phyloP scores from a whole-genome alignment of 192 early-diverging fungal species.

The Coemansia sp. region DNA sequence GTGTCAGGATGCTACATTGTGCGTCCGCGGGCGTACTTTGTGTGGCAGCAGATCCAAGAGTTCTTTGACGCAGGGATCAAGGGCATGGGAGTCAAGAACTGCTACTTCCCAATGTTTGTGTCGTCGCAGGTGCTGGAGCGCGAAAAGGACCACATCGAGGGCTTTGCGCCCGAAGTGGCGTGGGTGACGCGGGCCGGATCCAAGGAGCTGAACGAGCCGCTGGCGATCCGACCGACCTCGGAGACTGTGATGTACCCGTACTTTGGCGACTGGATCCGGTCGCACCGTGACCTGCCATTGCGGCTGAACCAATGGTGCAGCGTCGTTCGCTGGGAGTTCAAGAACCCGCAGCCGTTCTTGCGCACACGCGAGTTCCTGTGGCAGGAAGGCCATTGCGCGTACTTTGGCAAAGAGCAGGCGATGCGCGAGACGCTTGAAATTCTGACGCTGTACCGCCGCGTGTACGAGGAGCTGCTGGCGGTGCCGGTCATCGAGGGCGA shows the following conservation, averaged over 20 bases:
- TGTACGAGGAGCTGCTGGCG: conserved; percentile 96
- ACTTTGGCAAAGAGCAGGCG: conserved; percentile 86
- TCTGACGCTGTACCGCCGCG: conserved; percentile 90
- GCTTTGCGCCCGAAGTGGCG: conserved; percentile 99
- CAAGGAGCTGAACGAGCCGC: conserved; percentile 90
- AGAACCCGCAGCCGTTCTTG: conserved; percentile 98
- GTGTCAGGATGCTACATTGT: conserved; percentile 98
- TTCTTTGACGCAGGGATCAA: conserved; percentile 92
- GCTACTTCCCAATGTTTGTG: conserved; percentile 99
- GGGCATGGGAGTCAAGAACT: conserved; percentile 91
- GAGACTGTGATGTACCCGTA: conserved; percentile 99
- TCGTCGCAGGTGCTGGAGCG: conserved; percentile 79
- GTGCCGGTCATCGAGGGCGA: conserved; percentile 94
- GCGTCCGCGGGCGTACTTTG: conserved; percentile 90
- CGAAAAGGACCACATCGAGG: conserved; percentile 99
- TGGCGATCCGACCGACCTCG: conserved; percentile 98
- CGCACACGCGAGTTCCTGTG: conserved; percentile 99
- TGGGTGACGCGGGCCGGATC: conserved; percentile 98
- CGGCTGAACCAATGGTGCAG: conserved; percentile 99
- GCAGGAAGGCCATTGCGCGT: conserved; percentile 99
- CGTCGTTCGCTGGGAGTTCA: conserved; percentile 99
- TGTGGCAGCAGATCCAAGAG: conserved; percentile 96
- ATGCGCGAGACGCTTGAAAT: conserved; percentile 86
- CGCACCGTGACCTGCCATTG: conserved; percentile 94
- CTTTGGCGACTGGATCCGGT: conserved; percentile 97